Evolutionary conservation across 352 stramenopile genomes (phyloP).

Genomic region (Phytophthora sansomeana): DNA sequence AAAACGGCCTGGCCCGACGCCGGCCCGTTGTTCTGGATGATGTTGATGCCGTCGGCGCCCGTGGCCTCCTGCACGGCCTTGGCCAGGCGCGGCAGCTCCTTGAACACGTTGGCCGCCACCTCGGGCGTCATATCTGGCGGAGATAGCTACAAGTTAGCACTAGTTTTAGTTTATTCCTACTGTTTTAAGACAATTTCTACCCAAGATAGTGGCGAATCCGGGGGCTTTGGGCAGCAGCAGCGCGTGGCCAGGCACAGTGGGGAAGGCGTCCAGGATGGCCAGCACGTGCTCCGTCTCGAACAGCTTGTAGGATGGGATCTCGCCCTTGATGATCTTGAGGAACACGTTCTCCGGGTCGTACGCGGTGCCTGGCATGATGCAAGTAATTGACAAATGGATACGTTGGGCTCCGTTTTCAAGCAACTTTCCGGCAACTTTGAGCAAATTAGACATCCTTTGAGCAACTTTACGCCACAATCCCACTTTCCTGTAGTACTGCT

Average conservation of each 20-base stretch:
- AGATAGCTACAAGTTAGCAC: neutral
- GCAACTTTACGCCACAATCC: too few species aligned
- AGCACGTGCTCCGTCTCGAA: conserved; percentile 89
- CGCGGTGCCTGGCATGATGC: conserved; percentile 43
- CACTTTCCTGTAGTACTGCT: too few species aligned
- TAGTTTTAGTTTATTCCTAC: neutral
- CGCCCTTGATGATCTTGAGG: conserved; percentile 82
- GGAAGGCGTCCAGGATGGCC: conserved; percentile 86
- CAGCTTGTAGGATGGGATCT: conserved; percentile 83
- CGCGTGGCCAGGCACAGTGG: conserved; percentile 66
- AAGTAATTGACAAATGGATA: too few species aligned
- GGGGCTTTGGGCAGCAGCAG: conserved; percentile 78
- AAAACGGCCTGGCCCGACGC: conserved; percentile 77
- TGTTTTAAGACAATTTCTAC: conserved; percentile 14
- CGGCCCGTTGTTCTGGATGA: conserved; percentile 85
- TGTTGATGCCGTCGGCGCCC: conserved; percentile 73
- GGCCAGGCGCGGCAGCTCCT: conserved; percentile 74
- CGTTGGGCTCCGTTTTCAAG: too few species aligned
- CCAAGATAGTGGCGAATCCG: conserved; percentile 70
- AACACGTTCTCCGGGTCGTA: conserved; percentile 87
- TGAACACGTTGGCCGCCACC: conserved; percentile 74
- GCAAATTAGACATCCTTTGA: too few species aligned
- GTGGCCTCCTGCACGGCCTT: conserved; percentile 82
- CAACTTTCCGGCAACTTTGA: too few species aligned
- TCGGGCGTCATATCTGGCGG: conserved; percentile 71